phyloP scores from a whole-genome alignment of 1,284 basidiomycete species.

The Thelephora terrestris region DNA sequence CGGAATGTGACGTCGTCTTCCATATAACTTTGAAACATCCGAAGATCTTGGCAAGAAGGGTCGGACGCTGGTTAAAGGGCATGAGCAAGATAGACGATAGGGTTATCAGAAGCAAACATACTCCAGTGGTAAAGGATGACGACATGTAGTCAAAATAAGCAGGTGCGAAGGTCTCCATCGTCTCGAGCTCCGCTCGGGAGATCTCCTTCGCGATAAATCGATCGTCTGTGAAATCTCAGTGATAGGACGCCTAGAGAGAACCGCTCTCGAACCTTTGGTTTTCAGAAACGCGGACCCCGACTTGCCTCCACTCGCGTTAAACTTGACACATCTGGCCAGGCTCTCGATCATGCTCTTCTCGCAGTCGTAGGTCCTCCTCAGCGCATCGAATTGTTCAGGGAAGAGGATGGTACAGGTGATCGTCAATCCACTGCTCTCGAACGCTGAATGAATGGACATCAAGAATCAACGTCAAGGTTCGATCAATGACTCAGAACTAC shows the following conservation, averaged over 20 bases:
- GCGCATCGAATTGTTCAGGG: slow-evolving; percentile 94
- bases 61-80: slow-evolving; percentile 58
- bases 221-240: slow-evolving; percentile 55
- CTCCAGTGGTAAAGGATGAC: slow-evolving; percentile 69
- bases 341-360: slow-evolving; percentile 92
- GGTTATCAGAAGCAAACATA: slow-evolving; percentile 25
- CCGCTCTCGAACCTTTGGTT: slow-evolving; percentile 58
- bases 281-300: slow-evolving; percentile 96
- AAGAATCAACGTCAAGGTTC: slow-evolving; percentile 4
- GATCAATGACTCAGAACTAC: slow-evolving; percentile 17
- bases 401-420: slow-evolving; percentile 95
- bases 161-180: slow-evolving; percentile 94
- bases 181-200: slow-evolving; percentile 85
- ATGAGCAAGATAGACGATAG: slow-evolving; percentile 8
- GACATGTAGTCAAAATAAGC: slow-evolving; percentile 98
- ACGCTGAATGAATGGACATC: slow-evolving; percentile 39
- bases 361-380: slow-evolving; percentile 88
- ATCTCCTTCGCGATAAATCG: slow-evolving; percentile 98
- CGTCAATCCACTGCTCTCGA: slow-evolving; percentile 85
- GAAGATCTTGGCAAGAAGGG: slow-evolving; percentile 93
- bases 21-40: slow-evolving; percentile 96
- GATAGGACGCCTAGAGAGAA: slow-evolving; percentile 3
- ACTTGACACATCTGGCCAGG: slow-evolving; percentile 89
- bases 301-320: slow-evolving; percentile 94
- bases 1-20: slow-evolving; percentile 66